Conservation (phyloP, 208 protist species). For the Leishmania amazonensis region DNA sequence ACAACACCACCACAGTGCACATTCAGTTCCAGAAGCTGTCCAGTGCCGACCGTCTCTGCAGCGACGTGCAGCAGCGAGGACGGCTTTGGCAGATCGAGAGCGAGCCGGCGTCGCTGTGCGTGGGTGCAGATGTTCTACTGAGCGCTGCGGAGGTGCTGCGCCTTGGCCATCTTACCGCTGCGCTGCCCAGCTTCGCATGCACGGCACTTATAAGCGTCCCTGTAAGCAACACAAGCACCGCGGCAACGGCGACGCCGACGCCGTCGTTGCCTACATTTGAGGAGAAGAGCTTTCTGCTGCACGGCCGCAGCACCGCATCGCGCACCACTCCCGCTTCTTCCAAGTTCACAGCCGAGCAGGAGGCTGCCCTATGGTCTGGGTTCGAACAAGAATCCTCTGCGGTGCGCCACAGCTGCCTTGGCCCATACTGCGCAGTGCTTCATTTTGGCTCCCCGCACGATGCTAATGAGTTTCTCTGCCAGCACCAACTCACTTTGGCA, state of each 20-base stretch:
- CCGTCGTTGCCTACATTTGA: constrained; percentile 29
- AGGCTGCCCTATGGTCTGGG: constrained; percentile 31
- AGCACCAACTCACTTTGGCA: constrained; percentile 46
- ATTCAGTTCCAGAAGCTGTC: constrained; percentile 82
- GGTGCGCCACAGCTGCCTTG: constrained; percentile 44
- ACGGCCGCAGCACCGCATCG: constrained; percentile 24
- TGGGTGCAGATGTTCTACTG: constrained; percentile 50
- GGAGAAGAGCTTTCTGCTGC: constrained; percentile 28
- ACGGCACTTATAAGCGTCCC: constrained; percentile 4
- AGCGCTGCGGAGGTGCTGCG: constrained; percentile 42
- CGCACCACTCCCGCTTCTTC: not conserved
- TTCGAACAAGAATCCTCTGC: constrained; percentile 25
- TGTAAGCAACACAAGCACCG: not conserved
- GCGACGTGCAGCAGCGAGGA: constrained; percentile 38
- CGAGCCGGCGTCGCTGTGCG: constrained; percentile 40
- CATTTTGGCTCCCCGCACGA: constrained; percentile 45
- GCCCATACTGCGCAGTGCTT: constrained; percentile 48
- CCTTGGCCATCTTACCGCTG: constrained; percentile 17
- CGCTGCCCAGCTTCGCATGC: constrained; percentile 13
- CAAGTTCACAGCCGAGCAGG: constrained; percentile 31
- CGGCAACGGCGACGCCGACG: not conserved
- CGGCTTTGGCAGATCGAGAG: constrained; percentile 50
- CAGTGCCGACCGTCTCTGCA: constrained; percentile 54
- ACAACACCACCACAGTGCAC: constrained; percentile 49
- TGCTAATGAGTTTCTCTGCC: constrained; percentile 54